Percentiles rank a stretch among this genome's conserved stretches.
Conservation (phyloP, 495 filamentous ascomycete species). For the Penicillium robsamsonii region DNA sequence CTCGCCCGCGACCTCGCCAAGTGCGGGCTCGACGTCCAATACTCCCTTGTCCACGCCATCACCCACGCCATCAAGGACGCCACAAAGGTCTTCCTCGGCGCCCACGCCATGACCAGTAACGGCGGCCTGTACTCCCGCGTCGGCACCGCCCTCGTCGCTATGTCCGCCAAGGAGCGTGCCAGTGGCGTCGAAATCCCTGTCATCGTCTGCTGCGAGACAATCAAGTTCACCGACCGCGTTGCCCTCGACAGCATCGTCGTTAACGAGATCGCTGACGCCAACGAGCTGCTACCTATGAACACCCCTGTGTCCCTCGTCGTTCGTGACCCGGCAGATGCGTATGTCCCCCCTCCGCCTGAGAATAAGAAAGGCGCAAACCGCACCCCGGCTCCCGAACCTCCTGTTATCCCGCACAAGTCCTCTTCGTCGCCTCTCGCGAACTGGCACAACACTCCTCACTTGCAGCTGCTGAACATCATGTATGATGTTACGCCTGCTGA, state of each 20-base stretch:
- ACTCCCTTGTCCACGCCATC: slow-evolving; percentile 74
- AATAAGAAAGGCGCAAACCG: slow-evolving; percentile 40
- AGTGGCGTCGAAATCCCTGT: slow-evolving; percentile 66
- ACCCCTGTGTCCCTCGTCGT: slow-evolving; percentile 35
- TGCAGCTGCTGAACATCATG: slow-evolving; percentile 79
- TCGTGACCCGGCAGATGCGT: slow-evolving; percentile 27
- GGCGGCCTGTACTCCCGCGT: slow-evolving; percentile 82
- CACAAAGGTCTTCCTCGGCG: slow-evolving; percentile 81
- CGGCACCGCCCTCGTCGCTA: slow-evolving; percentile 86
- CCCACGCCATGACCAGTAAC: slow-evolving; percentile 87
- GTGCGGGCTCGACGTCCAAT: slow-evolving; percentile 72
- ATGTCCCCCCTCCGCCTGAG: slow-evolving; percentile 27
- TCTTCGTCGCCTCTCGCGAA: slow-evolving; percentile 45
- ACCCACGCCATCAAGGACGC: slow-evolving; percentile 68
- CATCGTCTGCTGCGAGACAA: slow-evolving; percentile 86
- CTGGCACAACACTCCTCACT: slow-evolving; percentile 60
- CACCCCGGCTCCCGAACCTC: slow-evolving; percentile 25
- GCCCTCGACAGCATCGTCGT: slow-evolving; percentile 87
- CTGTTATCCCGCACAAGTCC: slow-evolving; percentile 14
- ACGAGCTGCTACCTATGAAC: slow-evolving; percentile 53
- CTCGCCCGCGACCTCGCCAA: slow-evolving; percentile 65
- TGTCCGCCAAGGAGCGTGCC: slow-evolving; percentile 70
- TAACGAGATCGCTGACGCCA: slow-evolving; percentile 80
- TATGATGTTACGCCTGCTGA: slow-evolving; percentile 93
- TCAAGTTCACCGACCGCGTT: slow-evolving; percentile 93